These are phyloP conservation scores for Polygonum aviculare DNA, from an alignment of 148 eudicot species.

Conservation along the genomic window DNA sequence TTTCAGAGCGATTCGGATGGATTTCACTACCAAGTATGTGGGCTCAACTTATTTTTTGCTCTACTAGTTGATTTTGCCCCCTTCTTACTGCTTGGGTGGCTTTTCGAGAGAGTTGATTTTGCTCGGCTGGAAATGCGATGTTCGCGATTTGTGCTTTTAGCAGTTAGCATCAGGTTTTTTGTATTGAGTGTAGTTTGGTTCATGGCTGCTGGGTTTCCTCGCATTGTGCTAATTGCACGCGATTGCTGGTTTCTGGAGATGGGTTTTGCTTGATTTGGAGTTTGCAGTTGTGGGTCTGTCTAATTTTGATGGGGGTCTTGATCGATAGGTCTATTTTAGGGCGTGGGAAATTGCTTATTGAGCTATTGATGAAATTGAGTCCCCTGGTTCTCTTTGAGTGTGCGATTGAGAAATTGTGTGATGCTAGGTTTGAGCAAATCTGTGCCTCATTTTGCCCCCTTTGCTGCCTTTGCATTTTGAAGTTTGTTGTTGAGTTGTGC, in stretches of 20 bases:
- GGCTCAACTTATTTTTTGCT: background rate
- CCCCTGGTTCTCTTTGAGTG: background rate
- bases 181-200: background rate
- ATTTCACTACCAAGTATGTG: background rate
- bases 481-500: background rate
- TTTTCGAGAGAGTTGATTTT: background rate
- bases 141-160: background rate
- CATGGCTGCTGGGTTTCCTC: background rate
- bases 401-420: background rate
- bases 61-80: background rate
- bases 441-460: background rate
- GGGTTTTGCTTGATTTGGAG: conserved; percentile 9
- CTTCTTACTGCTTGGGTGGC: conserved; percentile 1
- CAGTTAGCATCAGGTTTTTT: background rate
- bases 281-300: conserved; percentile 12
- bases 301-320: conserved; percentile 1
- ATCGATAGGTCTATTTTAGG: background rate
- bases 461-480: background rate
- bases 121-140: background rate
- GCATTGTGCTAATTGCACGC: conserved; percentile 7
- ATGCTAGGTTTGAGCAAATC: background rate
- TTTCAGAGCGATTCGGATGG: background rate
- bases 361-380: background rate
- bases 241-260: conserved; percentile 18
- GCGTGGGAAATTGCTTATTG: background rate